Evolutionary conservation across 2,329 filamentous ascomycete species (phyloP).

Genomic region (Monilinia vaccinii-corymbosi): DNA sequence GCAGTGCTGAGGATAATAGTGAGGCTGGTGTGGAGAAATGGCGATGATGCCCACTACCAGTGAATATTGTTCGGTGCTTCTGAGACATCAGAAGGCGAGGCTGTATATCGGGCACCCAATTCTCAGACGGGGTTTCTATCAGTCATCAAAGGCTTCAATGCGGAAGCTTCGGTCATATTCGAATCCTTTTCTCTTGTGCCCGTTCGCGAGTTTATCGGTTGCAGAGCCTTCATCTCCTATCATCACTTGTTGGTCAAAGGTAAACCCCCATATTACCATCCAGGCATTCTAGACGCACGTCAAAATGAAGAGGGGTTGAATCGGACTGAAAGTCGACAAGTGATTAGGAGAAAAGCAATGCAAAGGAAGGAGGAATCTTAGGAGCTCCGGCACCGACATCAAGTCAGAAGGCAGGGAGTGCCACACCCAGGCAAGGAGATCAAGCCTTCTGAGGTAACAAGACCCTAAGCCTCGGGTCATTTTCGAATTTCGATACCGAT

Average conservation of each 20-base stretch:
- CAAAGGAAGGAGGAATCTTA: neutral
- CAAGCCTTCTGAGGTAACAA: neutral
- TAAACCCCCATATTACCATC: neutral
- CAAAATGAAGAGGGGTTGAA: neutral
- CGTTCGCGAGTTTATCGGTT: neutral
- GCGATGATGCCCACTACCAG: neutral
- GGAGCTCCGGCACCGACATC: neutral
- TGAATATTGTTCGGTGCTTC: neutral
- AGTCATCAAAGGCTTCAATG: neutral
- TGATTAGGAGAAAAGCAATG: neutral
- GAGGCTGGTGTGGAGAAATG: conserved; percentile 1
- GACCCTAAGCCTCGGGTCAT: neutral
- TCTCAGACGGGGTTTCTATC: neutral
- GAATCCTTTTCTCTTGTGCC: neutral
- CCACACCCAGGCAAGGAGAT: neutral
- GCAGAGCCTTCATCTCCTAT: neutral
- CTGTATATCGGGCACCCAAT: neutral
- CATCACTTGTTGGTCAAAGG: neutral
- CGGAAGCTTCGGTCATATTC: neutral
- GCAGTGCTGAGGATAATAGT: neutral
- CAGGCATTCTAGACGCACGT: neutral
- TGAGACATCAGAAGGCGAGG: neutral
- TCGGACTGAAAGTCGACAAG: neutral
- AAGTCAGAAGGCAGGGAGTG: neutral
- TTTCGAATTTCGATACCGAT: neutral